phyloP scores from a whole-genome alignment of 768 basidiomycete genomes.

The Kwoniella shandongensis region DNA sequence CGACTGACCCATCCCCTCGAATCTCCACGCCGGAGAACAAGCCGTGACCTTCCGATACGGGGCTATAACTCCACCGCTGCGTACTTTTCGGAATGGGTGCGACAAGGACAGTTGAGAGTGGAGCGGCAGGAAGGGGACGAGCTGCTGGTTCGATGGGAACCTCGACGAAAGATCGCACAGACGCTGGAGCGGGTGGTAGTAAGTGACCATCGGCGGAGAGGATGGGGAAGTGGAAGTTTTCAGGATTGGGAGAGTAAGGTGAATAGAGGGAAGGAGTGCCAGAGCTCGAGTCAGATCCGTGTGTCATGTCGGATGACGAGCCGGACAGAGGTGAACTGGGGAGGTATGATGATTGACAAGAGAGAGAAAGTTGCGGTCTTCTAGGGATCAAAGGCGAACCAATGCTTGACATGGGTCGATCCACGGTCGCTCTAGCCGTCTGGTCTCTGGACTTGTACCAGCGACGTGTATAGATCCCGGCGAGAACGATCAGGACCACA shows the following conservation, averaged over 20 bases:
- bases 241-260: slow-evolving; percentile 32
- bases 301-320: slow-evolving; percentile 10
- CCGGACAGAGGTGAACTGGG: slow-evolving; percentile 13
- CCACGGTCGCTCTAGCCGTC: slow-evolving; percentile 1
- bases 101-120: slow-evolving; percentile 4
- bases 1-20: slow-evolving; percentile 19
- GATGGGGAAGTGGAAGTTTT: slow-evolving; percentile 43
- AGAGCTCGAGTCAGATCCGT: no score
- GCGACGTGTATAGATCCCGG: slow-evolving; percentile 8
- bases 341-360: slow-evolving; percentile 1
- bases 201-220: slow-evolving; percentile 45
- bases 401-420: slow-evolving; percentile 25
- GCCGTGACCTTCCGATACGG: slow-evolving; percentile 14
- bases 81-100: slow-evolving; percentile 19
- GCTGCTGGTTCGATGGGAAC: background rate
- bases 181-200: slow-evolving; percentile 38
- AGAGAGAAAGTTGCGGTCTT: slow-evolving; percentile 9
- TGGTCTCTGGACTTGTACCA: slow-evolving; percentile 7
- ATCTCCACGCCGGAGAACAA: slow-evolving; percentile 21
- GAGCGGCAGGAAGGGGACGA: slow-evolving; percentile 31
- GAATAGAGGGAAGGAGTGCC: slow-evolving; percentile 22
- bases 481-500: slow-evolving; percentile 16
- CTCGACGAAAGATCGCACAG: slow-evolving; percentile 22
- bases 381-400: slow-evolving; percentile 20
- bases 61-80: slow-evolving; percentile 20